Percentiles rank a stretch among this genome's conserved stretches.
Evolutionary conservation across 352 stramenopile genomes (phyloP).

Genomic region (Pythium utonaiense): DNA sequence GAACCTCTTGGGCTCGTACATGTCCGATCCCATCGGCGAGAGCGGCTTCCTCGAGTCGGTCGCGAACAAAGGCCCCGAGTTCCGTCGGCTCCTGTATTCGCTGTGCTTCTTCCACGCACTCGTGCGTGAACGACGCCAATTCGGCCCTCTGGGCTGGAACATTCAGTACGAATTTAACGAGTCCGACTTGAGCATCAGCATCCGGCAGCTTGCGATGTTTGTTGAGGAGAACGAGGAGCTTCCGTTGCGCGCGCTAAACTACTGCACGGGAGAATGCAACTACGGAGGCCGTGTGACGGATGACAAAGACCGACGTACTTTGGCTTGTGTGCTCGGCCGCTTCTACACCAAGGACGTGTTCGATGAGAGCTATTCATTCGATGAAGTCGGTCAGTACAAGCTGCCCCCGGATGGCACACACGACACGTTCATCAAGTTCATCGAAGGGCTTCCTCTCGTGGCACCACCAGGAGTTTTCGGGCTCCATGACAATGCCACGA

Average conservation of each 20-base stretch:
- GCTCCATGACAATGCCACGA: conserved; percentile 92
- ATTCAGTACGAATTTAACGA: conserved; percentile 97
- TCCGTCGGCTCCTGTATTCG: conserved; percentile 87
- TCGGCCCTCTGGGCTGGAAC: conserved; percentile 93
- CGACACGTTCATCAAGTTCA: conserved; percentile 76
- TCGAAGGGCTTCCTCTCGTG: conserved; percentile 84
- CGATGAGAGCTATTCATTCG: conserved; percentile 56
- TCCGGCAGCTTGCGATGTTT: conserved; percentile 91
- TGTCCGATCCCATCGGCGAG: conserved; percentile 89
- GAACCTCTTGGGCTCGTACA: conserved; percentile 91
- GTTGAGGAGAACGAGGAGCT: conserved; percentile 89
- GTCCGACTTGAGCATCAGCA: conserved; percentile 91
- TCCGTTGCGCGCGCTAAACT: conserved; percentile 68
- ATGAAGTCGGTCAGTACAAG: conserved; percentile 65
- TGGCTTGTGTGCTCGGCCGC: conserved; percentile 64
- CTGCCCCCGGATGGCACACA: conserved; percentile 73
- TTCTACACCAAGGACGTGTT: conserved; percentile 79
- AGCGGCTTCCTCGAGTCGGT: conserved; percentile 86
- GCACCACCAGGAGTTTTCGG: conserved; percentile 91
- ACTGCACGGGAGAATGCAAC: conserved; percentile 85
- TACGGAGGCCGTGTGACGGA: conserved; percentile 85
- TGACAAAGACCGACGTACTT: conserved; percentile 77
- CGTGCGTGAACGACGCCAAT: conserved; percentile 90
- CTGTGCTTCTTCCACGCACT: conserved; percentile 92
- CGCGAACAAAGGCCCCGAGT: conserved; percentile 61